These are phyloP conservation scores for Byssochlamys sp. DNA, from an alignment of 2,329 filamentous ascomycete species.

Conservation along the genomic window DNA sequence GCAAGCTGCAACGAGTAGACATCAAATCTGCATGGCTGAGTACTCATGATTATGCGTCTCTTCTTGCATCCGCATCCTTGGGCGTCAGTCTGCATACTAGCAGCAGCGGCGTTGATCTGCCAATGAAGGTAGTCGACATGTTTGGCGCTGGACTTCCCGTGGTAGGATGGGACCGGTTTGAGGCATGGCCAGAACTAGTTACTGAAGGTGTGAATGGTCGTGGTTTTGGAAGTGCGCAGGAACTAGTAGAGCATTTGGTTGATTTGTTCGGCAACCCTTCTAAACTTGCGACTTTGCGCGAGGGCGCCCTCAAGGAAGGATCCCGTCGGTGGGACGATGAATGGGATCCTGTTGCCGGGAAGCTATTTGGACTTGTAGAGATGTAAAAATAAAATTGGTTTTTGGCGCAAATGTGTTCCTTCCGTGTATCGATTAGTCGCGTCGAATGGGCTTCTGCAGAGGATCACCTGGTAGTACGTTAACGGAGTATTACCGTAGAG, in stretches of 20 bases:
- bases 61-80: slow-evolving; percentile 77
- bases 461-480: too few relatives aligned
- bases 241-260: slow-evolving; percentile 55
- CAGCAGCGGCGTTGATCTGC: slow-evolving; percentile 85
- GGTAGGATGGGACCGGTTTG: slow-evolving; percentile 72
- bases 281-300: slow-evolving; percentile 53
- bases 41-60: slow-evolving; percentile 69
- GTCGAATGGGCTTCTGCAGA: too few relatives aligned
- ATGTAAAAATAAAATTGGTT: background rate
- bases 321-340: slow-evolving; percentile 78
- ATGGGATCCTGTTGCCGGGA: slow-evolving; percentile 75
- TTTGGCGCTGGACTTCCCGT: slow-evolving; percentile 90
- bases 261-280: slow-evolving; percentile 52
- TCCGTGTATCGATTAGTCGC: too few relatives aligned
- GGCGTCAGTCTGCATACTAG: slow-evolving; percentile 88
- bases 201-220: slow-evolving; percentile 75
- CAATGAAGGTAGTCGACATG: slow-evolving; percentile 99
- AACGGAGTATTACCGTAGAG: too few relatives aligned
- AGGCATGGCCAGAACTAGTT: slow-evolving; percentile 85
- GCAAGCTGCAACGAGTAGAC: slow-evolving; percentile 58
- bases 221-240: slow-evolving; percentile 65
- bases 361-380: slow-evolving; percentile 49
- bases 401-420: background rate
- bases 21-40: slow-evolving; percentile 78
- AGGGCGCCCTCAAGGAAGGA: slow-evolving; percentile 66